These are phyloP conservation scores for Periconia digitata DNA, from an alignment of 2,329 filamentous ascomycete genomes.

Conservation along the genomic window DNA sequence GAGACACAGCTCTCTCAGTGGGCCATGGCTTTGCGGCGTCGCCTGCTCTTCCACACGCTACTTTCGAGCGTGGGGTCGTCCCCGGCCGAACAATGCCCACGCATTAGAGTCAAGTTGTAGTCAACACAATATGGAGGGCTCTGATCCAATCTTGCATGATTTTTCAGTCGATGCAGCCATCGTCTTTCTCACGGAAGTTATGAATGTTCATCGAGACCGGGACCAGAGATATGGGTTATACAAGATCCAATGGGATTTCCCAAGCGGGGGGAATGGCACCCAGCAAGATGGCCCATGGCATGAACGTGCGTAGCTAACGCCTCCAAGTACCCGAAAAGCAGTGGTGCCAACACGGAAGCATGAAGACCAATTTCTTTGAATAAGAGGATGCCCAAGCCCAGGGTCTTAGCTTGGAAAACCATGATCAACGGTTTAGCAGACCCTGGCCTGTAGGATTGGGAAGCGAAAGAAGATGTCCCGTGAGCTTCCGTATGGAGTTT, in stretches of 20 bases:
- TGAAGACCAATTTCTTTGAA: slow-evolving; percentile 27
- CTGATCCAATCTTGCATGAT: not conserved
- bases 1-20: slow-evolving; percentile 17
- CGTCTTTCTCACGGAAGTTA: not conserved
- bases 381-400: slow-evolving; percentile 14
- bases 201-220: slow-evolving; percentile 3
- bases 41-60: not conserved
- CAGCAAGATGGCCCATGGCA: slow-evolving; percentile 20
- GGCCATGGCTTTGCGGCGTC: not conserved
- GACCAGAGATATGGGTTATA: slow-evolving; percentile 12
- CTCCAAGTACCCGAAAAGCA: not conserved
- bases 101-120: slow-evolving; percentile 13
- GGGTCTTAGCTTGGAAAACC: slow-evolving; percentile 19
- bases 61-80: slow-evolving; percentile 1
- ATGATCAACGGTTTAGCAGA: slow-evolving; percentile 11
- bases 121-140: slow-evolving; percentile 3
- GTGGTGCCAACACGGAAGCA: slow-evolving; percentile 16
- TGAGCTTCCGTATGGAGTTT: not conserved
- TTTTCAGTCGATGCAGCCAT: not conserved
- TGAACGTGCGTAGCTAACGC: not conserved
- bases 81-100: slow-evolving; percentile 1
- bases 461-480: slow-evolving; percentile 15
- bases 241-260: slow-evolving; percentile 1
- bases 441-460: slow-evolving; percentile 30
- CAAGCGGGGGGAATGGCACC: slow-evolving; percentile 8